Evolutionary conservation across 164 flowering plant genomes (phyloP).

Genomic region (Chloranthus sessilifolius): DNA sequence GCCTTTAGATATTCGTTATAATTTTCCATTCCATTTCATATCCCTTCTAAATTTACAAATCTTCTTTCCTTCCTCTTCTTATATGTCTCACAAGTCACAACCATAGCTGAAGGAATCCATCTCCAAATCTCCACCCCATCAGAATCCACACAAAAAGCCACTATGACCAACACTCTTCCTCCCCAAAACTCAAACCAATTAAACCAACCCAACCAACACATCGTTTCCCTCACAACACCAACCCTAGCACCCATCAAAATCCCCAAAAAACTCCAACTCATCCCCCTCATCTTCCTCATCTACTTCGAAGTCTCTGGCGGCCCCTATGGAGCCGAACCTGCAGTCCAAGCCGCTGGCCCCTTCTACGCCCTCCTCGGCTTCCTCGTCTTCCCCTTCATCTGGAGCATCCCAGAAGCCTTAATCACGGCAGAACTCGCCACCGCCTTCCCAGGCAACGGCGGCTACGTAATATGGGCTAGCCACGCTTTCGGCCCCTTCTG

Average conservation of each 20-base stretch:
- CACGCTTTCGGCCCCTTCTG: conserved; percentile 78
- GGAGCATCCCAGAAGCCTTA: conserved; percentile 87
- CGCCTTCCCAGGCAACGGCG: conserved; percentile 80
- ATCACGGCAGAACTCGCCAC: conserved; percentile 89
- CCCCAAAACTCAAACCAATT: no score
- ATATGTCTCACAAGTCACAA: no score
- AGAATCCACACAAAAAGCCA: no score
- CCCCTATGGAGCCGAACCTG: conserved; percentile 78
- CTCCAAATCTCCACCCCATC: no score
- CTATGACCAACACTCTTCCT: no score
- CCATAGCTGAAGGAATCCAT: no score
- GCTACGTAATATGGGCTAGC: conserved; percentile 77
- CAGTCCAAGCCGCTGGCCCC: conserved; percentile 84
- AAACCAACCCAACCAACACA: no score
- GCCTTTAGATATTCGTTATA: no score
- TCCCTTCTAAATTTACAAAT: no score
- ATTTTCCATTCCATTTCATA: no score
- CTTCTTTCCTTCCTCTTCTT: no score
- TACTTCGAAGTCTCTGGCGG: conserved; percentile 94
- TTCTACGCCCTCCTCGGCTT: conserved; percentile 71
- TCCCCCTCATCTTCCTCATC: conserved; percentile 82
- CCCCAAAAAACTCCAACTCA: conserved; percentile 24
- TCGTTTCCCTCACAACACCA: no score
- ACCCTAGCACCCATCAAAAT: not conserved
- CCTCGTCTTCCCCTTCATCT: conserved; percentile 81